These are phyloP conservation scores for Purpureocillium lavendulum DNA, from an alignment of 2,329 filamentous ascomycete genomes.

Conservation along the genomic window DNA sequence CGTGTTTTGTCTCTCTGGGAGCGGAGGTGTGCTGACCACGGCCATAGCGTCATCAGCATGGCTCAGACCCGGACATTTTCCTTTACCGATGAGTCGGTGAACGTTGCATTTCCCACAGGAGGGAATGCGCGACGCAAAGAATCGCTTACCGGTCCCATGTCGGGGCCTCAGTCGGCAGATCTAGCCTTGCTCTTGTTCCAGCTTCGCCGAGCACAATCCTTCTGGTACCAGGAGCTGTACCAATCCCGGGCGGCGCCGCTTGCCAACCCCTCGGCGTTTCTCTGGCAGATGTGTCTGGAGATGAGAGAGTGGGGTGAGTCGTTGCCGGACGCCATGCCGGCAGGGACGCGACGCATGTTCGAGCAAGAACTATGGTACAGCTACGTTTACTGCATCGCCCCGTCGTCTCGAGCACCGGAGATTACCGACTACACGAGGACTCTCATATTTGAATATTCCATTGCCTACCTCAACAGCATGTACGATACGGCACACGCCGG, in stretches of 20 bases:
- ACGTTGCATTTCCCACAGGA: slow-evolving; percentile 65
- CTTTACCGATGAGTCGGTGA: slow-evolving; percentile 81
- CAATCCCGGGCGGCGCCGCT: slow-evolving; percentile 66
- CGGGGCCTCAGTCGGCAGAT: slow-evolving; percentile 46
- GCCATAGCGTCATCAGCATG: slow-evolving; percentile 69
- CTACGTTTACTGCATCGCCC: slow-evolving; percentile 81
- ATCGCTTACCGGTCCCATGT: slow-evolving; percentile 31
- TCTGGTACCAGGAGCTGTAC: slow-evolving; percentile 83
- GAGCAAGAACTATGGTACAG: slow-evolving; percentile 86
- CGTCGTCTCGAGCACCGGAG: slow-evolving; percentile 63
- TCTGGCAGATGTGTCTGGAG: slow-evolving; percentile 67
- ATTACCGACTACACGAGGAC: slow-evolving; percentile 70
- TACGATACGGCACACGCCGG: slow-evolving; percentile 56
- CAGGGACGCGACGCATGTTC: slow-evolving; percentile 65
- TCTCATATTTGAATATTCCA: slow-evolving; percentile 78
- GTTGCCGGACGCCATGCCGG: slow-evolving; percentile 58
- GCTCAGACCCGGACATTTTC: slow-evolving; percentile 83
- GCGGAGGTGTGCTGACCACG: too few relatives aligned
- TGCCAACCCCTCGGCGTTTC: slow-evolving; percentile 59
- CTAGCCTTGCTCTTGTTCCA: slow-evolving; percentile 72
- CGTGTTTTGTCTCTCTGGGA: too few relatives aligned
- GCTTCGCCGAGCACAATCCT: slow-evolving; percentile 77
- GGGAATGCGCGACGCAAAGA: slow-evolving; percentile 32
- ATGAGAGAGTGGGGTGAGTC: slow-evolving; percentile 76
- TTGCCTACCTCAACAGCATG: slow-evolving; percentile 72